Evolutionary conservation across 495 filamentous ascomycete species (phyloP).

Genomic region (Penicillium angulare): DNA sequence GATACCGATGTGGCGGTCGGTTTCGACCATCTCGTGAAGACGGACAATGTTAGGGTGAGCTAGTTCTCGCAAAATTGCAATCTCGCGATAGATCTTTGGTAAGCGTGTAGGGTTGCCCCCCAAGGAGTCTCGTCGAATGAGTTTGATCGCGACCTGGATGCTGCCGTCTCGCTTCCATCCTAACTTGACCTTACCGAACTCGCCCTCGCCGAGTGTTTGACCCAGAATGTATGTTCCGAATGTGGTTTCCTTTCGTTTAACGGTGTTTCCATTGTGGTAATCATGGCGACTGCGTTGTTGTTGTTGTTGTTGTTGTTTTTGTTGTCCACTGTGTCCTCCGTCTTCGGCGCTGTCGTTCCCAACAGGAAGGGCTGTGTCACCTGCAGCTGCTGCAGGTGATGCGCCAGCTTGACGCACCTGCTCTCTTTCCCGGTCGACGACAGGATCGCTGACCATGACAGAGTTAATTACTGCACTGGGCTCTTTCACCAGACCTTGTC

Average conservation of each 20-base stretch:
- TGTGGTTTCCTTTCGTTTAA: slow-evolving; percentile 70
- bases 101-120: slow-evolving; percentile 82
- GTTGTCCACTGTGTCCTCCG: slow-evolving; percentile 55
- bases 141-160: slow-evolving; percentile 95
- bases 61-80: slow-evolving; percentile 80
- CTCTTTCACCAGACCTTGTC: slow-evolving; percentile 35
- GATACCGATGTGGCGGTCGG: slow-evolving; percentile 93
- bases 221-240: slow-evolving; percentile 96
- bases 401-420: slow-evolving; percentile 67
- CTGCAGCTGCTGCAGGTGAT: slow-evolving; percentile 49
- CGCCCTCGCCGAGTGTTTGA: slow-evolving; percentile 95
- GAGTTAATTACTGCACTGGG: slow-evolving; percentile 65
- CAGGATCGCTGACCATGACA: slow-evolving; percentile 74
- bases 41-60: slow-evolving; percentile 96
- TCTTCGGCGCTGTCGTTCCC: slow-evolving; percentile 59
- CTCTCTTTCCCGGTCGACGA: slow-evolving; percentile 75
- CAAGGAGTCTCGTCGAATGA: slow-evolving; percentile 87
- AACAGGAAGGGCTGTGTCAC: slow-evolving; percentile 17
- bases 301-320: too few species aligned
- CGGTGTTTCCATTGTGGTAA: slow-evolving; percentile 50
- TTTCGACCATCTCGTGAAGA: slow-evolving; percentile 98
- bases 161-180: slow-evolving; percentile 98
- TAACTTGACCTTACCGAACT: slow-evolving; percentile 98
- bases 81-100: slow-evolving; percentile 96
- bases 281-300: slow-evolving; percentile 85